Conservation (phyloP, 1,284 basidiomycete species). For the Tilletia caries region DNA sequence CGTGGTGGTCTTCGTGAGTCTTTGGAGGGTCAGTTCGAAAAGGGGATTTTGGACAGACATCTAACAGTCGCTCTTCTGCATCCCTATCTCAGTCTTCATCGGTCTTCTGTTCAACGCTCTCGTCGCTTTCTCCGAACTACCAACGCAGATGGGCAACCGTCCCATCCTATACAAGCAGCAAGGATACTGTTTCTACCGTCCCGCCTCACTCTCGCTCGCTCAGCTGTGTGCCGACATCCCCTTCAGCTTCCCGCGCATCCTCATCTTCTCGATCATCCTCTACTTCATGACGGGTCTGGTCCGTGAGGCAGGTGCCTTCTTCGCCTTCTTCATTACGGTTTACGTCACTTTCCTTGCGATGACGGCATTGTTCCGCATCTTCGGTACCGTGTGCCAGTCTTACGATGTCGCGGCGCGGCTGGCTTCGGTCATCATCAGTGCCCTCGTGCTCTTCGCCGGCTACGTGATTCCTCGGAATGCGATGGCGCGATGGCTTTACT, state of each 20-base stretch:
- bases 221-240: constrained; percentile 59
- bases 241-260: constrained; percentile 57
- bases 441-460: constrained; percentile 52
- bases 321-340: constrained; percentile 54
- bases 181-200: constrained; percentile 76
- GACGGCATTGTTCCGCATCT: constrained; percentile 57
- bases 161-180: constrained; percentile 56
- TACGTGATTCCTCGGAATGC: not conserved
- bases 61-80: no score
- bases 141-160: constrained; percentile 33
- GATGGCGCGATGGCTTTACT: constrained; percentile 36
- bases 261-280: constrained; percentile 58
- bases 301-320: constrained; percentile 58
- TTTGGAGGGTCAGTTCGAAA: no score
- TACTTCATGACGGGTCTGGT: constrained; percentile 52
- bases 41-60: no score
- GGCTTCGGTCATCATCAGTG: constrained; percentile 58
- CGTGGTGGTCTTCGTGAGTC: constrained; percentile 39
- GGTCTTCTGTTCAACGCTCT: constrained; percentile 71
- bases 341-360: constrained; percentile 26
- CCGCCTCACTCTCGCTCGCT: constrained; percentile 68
- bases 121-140: constrained; percentile 63
- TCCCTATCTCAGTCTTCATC: no score
- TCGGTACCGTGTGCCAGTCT: constrained; percentile 56
- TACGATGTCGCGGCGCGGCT: constrained; percentile 60